Percentiles rank a stretch among this genome's conserved stretches.
These are phyloP conservation scores for Toxoplasma gondii DNA, from an alignment of 169 alveolate species.

Conservation along the genomic window DNA sequence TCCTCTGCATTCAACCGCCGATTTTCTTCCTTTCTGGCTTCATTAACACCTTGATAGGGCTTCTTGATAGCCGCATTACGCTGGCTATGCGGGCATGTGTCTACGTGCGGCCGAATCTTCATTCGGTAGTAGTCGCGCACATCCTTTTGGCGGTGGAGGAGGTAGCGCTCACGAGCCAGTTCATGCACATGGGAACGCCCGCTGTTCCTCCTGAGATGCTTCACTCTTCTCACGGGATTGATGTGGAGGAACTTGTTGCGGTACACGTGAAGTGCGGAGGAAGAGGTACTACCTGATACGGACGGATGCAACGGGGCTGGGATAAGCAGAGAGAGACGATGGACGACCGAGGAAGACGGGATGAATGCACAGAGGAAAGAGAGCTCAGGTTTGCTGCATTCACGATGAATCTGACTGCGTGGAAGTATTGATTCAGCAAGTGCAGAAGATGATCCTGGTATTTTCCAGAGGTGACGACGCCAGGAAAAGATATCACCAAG, in stretches of 20 bases:
- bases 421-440: background rate
- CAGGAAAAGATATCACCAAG: background rate
- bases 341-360: background rate
- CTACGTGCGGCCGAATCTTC: background rate
- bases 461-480: background rate
- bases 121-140: slow-evolving; percentile 31
- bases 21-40: background rate
- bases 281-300: background rate
- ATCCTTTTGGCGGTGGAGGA: slow-evolving; percentile 62
- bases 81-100: slow-evolving; percentile 30
- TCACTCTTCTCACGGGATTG: slow-evolving; percentile 63
- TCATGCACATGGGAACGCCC: slow-evolving; percentile 65
- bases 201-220: slow-evolving; percentile 60
- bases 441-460: background rate
- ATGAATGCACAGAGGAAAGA: background rate
- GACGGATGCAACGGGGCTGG: background rate
- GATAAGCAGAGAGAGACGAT: background rate
- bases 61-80: slow-evolving; percentile 24
- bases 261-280: background rate
- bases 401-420: background rate
- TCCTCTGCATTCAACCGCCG: slow-evolving; percentile 16
- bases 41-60: slow-evolving; percentile 2
- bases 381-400: background rate
- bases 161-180: slow-evolving; percentile 59
- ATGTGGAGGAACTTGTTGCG: slow-evolving; percentile 35